These are phyloP conservation scores for Globisporangium spiculum DNA, from an alignment of 352 stramenopile species.

Conservation along the genomic window DNA sequence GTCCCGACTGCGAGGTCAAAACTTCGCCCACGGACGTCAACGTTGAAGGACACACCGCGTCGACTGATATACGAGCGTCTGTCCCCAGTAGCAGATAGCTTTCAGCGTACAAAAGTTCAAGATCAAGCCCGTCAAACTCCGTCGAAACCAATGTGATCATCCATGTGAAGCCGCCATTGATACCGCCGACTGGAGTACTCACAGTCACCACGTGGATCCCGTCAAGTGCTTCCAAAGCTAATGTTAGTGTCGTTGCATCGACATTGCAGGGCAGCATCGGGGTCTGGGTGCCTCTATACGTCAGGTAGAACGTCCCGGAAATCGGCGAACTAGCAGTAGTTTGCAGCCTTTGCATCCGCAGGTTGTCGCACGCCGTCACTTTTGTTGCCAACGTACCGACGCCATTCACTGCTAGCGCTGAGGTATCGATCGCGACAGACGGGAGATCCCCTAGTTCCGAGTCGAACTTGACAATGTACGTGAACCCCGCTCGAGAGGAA, in stretches of 20 bases:
- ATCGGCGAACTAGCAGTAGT: conserved; percentile 51
- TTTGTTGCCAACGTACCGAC: conserved; percentile 28
- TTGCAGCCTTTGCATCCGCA: conserved; percentile 71
- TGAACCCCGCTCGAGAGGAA: conserved; percentile 42
- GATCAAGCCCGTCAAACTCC: conserved; percentile 33
- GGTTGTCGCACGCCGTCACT: conserved; percentile 85
- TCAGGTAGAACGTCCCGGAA: conserved; percentile 84
- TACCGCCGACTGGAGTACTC: conserved; percentile 18
- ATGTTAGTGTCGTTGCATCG: conserved; percentile 38
- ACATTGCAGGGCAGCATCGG: conserved; percentile 70
- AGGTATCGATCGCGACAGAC: conserved; percentile 48
- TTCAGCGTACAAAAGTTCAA: conserved; percentile 78
- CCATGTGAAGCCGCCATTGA: conserved; percentile 73
- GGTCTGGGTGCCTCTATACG: conserved; percentile 69
- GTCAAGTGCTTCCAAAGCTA: conserved; percentile 64
- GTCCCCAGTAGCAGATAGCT: conserved; percentile 66
- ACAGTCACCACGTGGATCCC: conserved; percentile 79
- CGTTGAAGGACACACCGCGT: conserved; percentile 40
- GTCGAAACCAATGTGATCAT: conserved; percentile 83
- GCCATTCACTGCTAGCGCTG: conserved; percentile 37
- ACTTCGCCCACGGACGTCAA: conserved; percentile 33
- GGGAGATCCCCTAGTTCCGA: conserved; percentile 72
- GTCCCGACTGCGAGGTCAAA: conserved; percentile 39
- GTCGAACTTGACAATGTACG: conserved; percentile 73
- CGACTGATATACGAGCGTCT: conserved; percentile 40